Conservation (phyloP, 768 basidiomycete genomes). For the Leccinellum rugosiceps region DNA sequence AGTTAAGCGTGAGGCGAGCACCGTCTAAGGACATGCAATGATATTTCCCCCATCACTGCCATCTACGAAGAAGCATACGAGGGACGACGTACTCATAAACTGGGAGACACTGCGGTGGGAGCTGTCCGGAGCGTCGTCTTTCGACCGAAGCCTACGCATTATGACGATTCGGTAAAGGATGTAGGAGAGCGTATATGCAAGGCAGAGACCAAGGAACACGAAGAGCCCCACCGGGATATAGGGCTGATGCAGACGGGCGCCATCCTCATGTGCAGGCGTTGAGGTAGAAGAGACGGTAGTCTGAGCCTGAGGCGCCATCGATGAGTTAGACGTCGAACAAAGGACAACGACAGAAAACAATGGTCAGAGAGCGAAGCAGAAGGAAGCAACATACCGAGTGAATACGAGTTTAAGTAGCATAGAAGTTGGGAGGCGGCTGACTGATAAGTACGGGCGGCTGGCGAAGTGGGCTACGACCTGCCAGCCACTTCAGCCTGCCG, state of each 20-base stretch:
- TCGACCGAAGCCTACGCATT: constrained; percentile 11
- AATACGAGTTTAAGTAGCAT: constrained; percentile 4
- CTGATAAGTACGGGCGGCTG: neutral
- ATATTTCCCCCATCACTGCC: neutral
- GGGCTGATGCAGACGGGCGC: neutral
- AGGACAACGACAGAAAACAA: constrained; percentile 10
- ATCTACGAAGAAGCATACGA: neutral
- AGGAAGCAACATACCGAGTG: constrained; percentile 7
- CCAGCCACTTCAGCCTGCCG: neutral
- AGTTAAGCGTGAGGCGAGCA: constrained; percentile 23
- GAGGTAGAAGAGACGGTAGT: constrained; percentile 3
- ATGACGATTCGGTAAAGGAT: constrained; percentile 26
- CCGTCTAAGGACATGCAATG: constrained; percentile 13
- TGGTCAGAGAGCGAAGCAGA: constrained; percentile 7
- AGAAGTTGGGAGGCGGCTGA: constrained; percentile 21
- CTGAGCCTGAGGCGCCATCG: constrained; percentile 24
- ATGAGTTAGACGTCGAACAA: neutral
- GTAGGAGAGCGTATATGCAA: constrained; percentile 26
- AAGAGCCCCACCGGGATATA: constrained; percentile 19
- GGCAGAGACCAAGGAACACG: constrained; percentile 25
- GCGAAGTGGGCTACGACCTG: neutral
- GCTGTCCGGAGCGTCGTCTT: constrained; percentile 14
- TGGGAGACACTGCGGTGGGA: constrained; percentile 23
- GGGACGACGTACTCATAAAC: constrained; percentile 26
- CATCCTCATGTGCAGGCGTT: neutral